Evolutionary conservation across 108 stramenopile genomes (phyloP).

Genomic region (Stephanodiscus minutulus): DNA sequence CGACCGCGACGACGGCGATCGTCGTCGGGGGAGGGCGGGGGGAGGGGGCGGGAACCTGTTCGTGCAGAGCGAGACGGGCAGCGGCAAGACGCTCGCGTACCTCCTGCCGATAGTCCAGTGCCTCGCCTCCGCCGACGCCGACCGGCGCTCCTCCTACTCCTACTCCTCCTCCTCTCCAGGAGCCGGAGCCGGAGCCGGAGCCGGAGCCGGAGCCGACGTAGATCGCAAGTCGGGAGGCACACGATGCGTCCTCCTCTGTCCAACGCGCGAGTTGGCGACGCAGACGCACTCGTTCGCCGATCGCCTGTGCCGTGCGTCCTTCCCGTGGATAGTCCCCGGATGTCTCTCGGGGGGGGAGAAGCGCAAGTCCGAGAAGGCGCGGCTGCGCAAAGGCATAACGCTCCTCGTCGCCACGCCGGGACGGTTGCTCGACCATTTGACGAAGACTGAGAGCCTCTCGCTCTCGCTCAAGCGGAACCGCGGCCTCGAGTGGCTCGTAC

Average conservation of each 20-base stretch:
- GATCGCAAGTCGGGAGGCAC: constrained; percentile 61
- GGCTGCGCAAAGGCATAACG: constrained; percentile 90
- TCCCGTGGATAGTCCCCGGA: constrained; percentile 89
- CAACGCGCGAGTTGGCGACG: constrained; percentile 69
- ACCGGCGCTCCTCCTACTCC: constrained; percentile 28
- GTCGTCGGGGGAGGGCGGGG: constrained; percentile 14
- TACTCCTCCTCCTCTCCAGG: too few species aligned
- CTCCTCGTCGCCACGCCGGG: constrained; percentile 98
- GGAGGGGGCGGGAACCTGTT: constrained; percentile 85
- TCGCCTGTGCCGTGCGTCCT: constrained; percentile 59
- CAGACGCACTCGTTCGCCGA: constrained; percentile 78
- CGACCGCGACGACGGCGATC: constrained; percentile 8
- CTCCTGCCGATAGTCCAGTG: constrained; percentile 39
- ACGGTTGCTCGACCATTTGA: constrained; percentile 92
- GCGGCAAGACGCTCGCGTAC: constrained; percentile 64
- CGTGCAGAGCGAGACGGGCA: constrained; percentile 91
- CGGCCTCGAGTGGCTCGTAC: constrained; percentile 80
- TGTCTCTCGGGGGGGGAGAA: constrained; percentile 92
- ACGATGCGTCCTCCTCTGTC: constrained; percentile 18
- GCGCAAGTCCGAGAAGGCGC: constrained; percentile 94
- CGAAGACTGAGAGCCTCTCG: constrained; percentile 81
- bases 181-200: constrained; percentile 16
- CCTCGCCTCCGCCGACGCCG: constrained; percentile 25
- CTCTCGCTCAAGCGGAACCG: constrained; percentile 61
- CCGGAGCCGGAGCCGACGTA: background rate